Evolutionary conservation across 257 asterid species (phyloP).

Genomic region (Solanum ossicruentum): DNA sequence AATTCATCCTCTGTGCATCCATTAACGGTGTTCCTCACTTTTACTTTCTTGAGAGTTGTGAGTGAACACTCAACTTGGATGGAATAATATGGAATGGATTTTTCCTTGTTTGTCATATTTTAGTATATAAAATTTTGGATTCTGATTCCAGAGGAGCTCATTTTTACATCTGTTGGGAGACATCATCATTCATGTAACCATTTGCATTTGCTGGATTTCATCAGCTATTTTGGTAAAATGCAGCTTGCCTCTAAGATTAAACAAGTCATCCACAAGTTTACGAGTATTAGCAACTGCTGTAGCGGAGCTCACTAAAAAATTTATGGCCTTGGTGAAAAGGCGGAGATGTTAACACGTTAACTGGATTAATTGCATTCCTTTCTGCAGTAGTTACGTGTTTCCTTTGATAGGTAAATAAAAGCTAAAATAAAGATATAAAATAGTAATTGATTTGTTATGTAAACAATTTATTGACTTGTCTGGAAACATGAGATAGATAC

Average conservation of each 20-base stretch:
- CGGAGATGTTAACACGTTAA: not conserved
- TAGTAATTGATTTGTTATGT: not conserved
- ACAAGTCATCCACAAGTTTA: not conserved
- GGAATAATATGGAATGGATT: not conserved
- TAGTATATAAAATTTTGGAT: not conserved
- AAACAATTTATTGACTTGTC: constrained; percentile 4
- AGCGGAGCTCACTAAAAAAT: not conserved
- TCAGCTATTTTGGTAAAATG: not conserved
- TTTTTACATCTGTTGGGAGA: not conserved
- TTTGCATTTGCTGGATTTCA: not conserved
- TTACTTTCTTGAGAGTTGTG: not conserved
- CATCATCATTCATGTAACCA: not conserved
- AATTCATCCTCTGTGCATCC: not conserved
- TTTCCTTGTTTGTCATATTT: not conserved
- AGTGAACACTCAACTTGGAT: not conserved
- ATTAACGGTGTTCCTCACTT: not conserved
- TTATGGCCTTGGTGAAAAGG: not conserved
- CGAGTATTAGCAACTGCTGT: not conserved
- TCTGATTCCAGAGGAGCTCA: not conserved
- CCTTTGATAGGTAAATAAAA: not conserved
- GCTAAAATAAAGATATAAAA: not conserved
- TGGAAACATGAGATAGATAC: constrained; percentile 19
- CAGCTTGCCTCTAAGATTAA: not conserved
- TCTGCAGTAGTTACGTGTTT: not conserved
- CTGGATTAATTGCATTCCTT: not conserved